phyloP scores from a whole-genome alignment of 2,329 filamentous ascomycete genomes.

The Aspergillus puulaauensis region DNA sequence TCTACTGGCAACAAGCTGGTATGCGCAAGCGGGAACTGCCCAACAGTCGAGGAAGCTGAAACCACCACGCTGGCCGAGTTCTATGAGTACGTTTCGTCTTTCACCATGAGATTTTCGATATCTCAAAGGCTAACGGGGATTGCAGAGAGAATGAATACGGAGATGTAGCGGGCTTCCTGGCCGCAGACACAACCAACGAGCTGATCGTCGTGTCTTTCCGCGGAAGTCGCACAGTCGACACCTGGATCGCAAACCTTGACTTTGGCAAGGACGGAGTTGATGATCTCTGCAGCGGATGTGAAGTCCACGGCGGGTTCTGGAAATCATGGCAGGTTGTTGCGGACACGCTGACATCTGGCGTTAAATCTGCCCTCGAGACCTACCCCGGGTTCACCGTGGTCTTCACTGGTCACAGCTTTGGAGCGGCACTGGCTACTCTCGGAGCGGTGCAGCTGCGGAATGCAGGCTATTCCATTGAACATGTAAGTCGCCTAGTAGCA shows the following conservation, averaged over 20 bases:
- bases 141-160: slow-evolving; percentile 27
- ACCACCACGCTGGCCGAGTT: slow-evolving; percentile 51
- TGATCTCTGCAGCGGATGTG: slow-evolving; percentile 46
- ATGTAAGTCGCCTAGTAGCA: slow-evolving; percentile 35
- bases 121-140: not conserved
- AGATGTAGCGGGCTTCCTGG: slow-evolving; percentile 50
- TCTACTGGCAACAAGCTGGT: slow-evolving; percentile 43
- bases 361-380: slow-evolving; percentile 28
- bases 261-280: slow-evolving; percentile 28
- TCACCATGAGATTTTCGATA: not conserved
- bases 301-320: slow-evolving; percentile 49
- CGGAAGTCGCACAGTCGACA: slow-evolving; percentile 30
- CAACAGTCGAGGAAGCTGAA: slow-evolving; percentile 47
- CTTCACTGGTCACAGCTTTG: slow-evolving; percentile 52
- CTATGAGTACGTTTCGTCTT: slow-evolving; percentile 41
- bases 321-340: slow-evolving; percentile 44
- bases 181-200: slow-evolving; percentile 45
- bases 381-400: slow-evolving; percentile 47
- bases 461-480: slow-evolving; percentile 39
- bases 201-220: slow-evolving; percentile 38
- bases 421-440: slow-evolving; percentile 51
- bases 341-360: slow-evolving; percentile 35
- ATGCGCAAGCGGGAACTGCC: slow-evolving; percentile 50
- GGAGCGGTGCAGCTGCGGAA: slow-evolving; percentile 48
- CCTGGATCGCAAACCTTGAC: slow-evolving; percentile 35